phyloP scores from a whole-genome alignment of 192 early-diverging fungal genomes.

The Coemansia sp. region DNA sequence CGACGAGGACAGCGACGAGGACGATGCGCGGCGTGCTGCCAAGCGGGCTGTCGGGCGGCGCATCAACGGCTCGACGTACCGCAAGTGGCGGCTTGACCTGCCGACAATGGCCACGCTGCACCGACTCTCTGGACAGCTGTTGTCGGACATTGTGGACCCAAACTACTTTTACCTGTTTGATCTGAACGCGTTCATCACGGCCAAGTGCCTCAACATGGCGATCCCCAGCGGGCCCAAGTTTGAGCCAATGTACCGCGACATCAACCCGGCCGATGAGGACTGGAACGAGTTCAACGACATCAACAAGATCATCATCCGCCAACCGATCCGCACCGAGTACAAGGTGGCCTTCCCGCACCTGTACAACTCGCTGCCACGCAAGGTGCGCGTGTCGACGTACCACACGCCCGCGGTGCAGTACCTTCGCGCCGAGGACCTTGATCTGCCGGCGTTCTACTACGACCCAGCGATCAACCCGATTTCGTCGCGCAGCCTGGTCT shows the following conservation, averaged over 20 bases:
- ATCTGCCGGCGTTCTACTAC: slow-evolving; percentile 96
- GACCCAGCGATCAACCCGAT: slow-evolving; percentile 99
- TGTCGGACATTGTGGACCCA: slow-evolving; percentile 90
- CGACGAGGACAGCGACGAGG: neutral
- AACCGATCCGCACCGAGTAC: slow-evolving; percentile 98
- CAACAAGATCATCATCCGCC: slow-evolving; percentile 99
- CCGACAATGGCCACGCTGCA: slow-evolving; percentile 95
- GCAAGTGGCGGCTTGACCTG: slow-evolving; percentile 85
- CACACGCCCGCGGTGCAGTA: slow-evolving; percentile 90
- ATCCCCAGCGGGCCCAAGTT: slow-evolving; percentile 98
- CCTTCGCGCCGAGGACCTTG: slow-evolving; percentile 86
- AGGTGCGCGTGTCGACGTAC: slow-evolving; percentile 89
- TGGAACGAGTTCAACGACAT: slow-evolving; percentile 99
- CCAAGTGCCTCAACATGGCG: slow-evolving; percentile 96
- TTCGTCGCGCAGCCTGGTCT: slow-evolving; percentile 46
- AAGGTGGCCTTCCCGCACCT: slow-evolving; percentile 98
- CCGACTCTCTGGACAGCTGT: slow-evolving; percentile 84
- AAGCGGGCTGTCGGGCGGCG: slow-evolving; percentile 40
- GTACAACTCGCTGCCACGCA: slow-evolving; percentile 95
- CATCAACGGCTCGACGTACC: slow-evolving; percentile 87
- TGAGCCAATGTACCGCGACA: slow-evolving; percentile 94
- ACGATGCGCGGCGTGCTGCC: slow-evolving; percentile 1
- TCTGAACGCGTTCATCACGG: slow-evolving; percentile 90
- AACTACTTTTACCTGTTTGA: slow-evolving; percentile 99
- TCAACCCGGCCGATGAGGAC: slow-evolving; percentile 95